phyloP scores from a whole-genome alignment of 75 land plant genomes.

The Larix kaempferi region DNA sequence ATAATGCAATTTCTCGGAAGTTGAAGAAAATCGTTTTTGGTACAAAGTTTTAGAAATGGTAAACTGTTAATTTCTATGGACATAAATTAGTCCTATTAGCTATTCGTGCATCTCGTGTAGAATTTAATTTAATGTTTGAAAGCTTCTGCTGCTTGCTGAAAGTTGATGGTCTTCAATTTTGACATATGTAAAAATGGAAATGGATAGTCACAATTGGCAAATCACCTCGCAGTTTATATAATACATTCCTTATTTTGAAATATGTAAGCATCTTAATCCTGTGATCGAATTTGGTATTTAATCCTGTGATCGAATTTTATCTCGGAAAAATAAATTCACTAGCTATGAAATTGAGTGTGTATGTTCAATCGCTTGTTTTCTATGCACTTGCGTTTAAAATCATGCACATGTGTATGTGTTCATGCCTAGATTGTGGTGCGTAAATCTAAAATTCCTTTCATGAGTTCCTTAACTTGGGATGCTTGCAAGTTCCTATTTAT shows the following conservation, averaged over 20 bases:
- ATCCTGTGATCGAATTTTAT: no score
- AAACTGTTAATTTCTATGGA: not conserved
- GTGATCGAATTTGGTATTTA: no score
- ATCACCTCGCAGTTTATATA: not conserved
- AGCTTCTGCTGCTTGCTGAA: not conserved
- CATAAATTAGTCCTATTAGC: not conserved
- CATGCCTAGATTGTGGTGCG: not conserved
- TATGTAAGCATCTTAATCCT: no score
- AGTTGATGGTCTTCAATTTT: not conserved
- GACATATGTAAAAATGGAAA: not conserved
- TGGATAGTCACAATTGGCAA: not conserved
- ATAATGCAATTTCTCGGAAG: no score
- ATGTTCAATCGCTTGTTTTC: not conserved
- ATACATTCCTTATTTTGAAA: not conserved
- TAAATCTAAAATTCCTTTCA: not conserved
- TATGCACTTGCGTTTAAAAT: not conserved
- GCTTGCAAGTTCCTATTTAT: not conserved
- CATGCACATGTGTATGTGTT: not conserved
- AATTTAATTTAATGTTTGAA: no score
- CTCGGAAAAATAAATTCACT: not conserved
- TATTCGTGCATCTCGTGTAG: no score
- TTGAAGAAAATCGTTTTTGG: no score
- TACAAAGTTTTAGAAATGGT: not conserved
- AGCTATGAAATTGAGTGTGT: not conserved
- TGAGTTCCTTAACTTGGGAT: not conserved